Evolutionary conservation across 2,329 filamentous ascomycete species (phyloP), one percentile per base, ranked within the genome.

Genomic region (Salinomyces thailandicus): DNA sequence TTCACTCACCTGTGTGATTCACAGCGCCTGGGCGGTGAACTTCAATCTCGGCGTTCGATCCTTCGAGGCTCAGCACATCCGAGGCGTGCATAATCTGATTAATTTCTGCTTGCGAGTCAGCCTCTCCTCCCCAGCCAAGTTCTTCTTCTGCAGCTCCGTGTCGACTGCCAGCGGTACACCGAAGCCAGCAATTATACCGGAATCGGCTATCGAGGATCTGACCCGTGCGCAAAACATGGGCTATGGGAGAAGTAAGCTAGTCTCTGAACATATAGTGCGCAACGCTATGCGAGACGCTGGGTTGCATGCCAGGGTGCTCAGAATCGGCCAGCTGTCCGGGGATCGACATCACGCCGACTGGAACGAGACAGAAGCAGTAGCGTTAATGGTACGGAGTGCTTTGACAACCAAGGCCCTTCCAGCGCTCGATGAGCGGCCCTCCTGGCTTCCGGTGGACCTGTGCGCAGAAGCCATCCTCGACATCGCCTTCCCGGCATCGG

Each of bases 141-240:
- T 64, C 18, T 38, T 55, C 37, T 63, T 62, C 51, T 57, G 63
- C 37, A 61, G 58, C 1, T 59, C 57, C 6, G 58, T 64, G 31
- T 74, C 17, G 69, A 74, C 55, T 61, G 61, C 42, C 68, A 70
- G 0, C 73, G 71, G 71, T 1, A 46, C 47, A 9, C 41, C 43
- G 0, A 44, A 46, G 18, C 50, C 50, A 9, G 57, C 56, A 12
- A 18, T 26, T 9, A 53, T 63, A 3, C 58, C 58, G 5, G 60
- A 62, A 32, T 24, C 42, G 7, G 39, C 53, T 2, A 42, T 61
- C 17, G 32, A 44, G 6, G 49, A 58, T 37, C 43, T 47, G 32
- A 27, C 33, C 9, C 39, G 46, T 8, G 49, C 59, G 1, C 41
- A 58, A 14, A 41, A 38, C 5, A 55, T 57, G 31, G 62, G 61